A percentile compares a stretch with the other conserved stretches of the same genome.
phyloP scores from a whole-genome alignment of 139 green algal species.

The Coccomyxa sp. region DNA sequence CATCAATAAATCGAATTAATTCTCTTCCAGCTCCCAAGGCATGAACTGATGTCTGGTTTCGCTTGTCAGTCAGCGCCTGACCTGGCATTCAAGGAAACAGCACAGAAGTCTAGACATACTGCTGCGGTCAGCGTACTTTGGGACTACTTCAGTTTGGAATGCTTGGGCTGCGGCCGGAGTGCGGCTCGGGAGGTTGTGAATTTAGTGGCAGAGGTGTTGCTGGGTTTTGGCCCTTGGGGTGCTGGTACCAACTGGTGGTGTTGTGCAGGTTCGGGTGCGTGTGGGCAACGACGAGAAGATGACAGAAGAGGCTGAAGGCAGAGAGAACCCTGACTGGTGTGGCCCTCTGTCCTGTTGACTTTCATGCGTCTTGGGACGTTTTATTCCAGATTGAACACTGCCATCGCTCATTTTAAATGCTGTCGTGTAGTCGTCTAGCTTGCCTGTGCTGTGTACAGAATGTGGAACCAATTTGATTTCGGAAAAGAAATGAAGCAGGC shows the following conservation, averaged over 20 bases:
- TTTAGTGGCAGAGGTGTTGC: background rate
- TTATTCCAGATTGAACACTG: background rate
- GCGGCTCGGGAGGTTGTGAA: background rate
- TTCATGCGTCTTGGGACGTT: background rate
- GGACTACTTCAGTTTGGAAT: background rate
- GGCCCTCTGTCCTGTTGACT: background rate
- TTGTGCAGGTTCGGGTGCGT: constrained; percentile 2
- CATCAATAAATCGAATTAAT: background rate
- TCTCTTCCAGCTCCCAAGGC: background rate
- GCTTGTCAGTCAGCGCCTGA: background rate
- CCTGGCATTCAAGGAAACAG: background rate
- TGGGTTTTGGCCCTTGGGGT: background rate
- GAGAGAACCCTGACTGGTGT: constrained; percentile 13
- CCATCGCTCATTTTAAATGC: background rate
- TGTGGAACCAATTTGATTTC: too few species aligned
- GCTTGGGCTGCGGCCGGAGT: background rate
- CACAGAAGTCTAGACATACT: background rate
- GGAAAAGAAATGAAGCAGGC: background rate
- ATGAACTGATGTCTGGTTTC: background rate
- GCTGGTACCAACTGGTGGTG: background rate
- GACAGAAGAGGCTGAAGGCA: constrained; percentile 13
- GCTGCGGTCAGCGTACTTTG: background rate
- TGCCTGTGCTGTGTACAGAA: background rate
- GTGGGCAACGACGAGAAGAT: constrained; percentile 7
- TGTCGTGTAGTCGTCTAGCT: background rate